Base-by-base conservation (phyloP, 768 basidiomycete genomes). In the Phanerochaete sordida region DNA sequence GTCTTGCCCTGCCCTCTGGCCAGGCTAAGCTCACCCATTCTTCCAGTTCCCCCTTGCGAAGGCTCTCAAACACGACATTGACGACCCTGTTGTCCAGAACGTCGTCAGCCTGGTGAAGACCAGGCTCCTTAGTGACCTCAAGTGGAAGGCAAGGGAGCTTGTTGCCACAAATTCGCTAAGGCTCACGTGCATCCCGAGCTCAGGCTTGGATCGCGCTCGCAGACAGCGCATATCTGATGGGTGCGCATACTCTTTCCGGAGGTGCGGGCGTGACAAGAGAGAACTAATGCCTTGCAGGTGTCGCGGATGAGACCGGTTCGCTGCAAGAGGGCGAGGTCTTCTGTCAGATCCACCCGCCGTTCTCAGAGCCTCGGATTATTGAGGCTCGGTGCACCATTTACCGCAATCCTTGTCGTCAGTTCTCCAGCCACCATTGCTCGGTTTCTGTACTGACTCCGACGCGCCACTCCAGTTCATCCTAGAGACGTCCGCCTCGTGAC, bases 381-480 rank as follows among this genome's bases (percentile, higher is more conserved):
- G 12, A 24, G 11, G 61, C 56, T 0, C 26, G 19, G 31, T 62
- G 61, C 49, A 58, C 56, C 12, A 58, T 53, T 9, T 62, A 62
- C 26, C 47, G 61, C 2, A 62, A 62, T 52, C 56, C 61, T 11
- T 62, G 61, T 24, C 26, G 61, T 62, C 16, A 62, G 56, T 27
- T 15, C 5, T 43, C 23, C 6, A n/a, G 9, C 8, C 8, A 12
- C n/a, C n/a, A n/a, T n/a, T n/a, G n/a, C n/a, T n/a, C n/a, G n/a
- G n/a, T n/a, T n/a, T n/a, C n/a, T n/a, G n/a, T n/a, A n/a, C n/a
- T n/a, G n/a, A n/a, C n/a, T n/a, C n/a, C n/a, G n/a, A n/a, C n/a
- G n/a, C n/a, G n/a, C n/a, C n/a, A n/a, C n/a, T n/a, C n/a, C 27
- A 62, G 61, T 62, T 26, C 61, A 62, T 30, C 61, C 61, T 13